Evolutionary conservation across 768 basidiomycete genomes (phyloP), one percentile per base, ranked within the genome.

Genomic region (Serendipita sp.): DNA sequence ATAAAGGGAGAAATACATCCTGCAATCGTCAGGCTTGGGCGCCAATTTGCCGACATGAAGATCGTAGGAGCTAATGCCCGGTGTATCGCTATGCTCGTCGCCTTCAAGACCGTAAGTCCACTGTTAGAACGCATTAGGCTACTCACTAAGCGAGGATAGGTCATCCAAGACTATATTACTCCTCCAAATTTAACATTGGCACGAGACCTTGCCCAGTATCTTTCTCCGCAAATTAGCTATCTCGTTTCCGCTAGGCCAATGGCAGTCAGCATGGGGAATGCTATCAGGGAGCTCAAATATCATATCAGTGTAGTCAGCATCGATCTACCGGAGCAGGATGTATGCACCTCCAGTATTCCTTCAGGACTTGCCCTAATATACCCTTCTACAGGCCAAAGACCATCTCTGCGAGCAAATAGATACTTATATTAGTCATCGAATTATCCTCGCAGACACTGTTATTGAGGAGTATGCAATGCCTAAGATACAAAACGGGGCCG

Each of bases 51-150:
- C 5, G 85, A 88, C 68, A 97, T 98, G 76, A 86, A 85, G 73
- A 87, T 98, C 67, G 85, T 86, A 58, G 96, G 96, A 5, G 89
- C 93, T 13, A 98, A 99, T 73, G 95, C 96, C 3, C 79, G 96
- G 66, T 94, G 92, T 70, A 94, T 97, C 50, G 92, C 91, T 3
- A 91, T 91, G 68, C 76, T 98, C 67, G 84, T 83, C 43, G 88
- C 89, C 4, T 94, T 99, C 77, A 92, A 95, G 76, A 86, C 85
- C 62, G 95, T 96, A 70, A 36, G 85, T 72, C 60, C 11, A 3
- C 23, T 23, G 23, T 64, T 50, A 33, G 44, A 33, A 36, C 43
- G 43, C 44, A 34, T 52, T 53, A 31, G 64, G 31, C 63, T 13
- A 31, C 34, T 33, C 67, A 43, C 69, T 65, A 63, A 66, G 66